Evolutionary conservation across 768 basidiomycete genomes (phyloP), one percentile per base, ranked within the genome.

Genomic region (Amanita rubescens): DNA sequence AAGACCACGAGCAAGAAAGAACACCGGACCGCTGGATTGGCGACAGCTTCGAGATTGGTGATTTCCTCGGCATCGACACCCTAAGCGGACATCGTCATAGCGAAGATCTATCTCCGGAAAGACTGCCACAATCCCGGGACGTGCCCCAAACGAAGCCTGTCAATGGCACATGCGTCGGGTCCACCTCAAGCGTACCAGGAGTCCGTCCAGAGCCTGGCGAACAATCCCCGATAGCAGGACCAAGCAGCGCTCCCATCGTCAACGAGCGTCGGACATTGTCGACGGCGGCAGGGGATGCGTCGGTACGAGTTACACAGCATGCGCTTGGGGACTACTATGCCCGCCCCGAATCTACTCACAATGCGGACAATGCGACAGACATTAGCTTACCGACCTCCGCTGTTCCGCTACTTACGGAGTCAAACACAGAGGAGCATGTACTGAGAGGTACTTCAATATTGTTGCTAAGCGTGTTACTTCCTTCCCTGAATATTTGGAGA

Each of bases 31-130:
- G 68, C 19, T 90, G 87, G 86, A 75, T 87, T 25, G 87, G 90
- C 24, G 74, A 74, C 20, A 87, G 82, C 55, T 92, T 92, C 57
- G 85, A 89, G 60, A 73, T 92, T 34, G 90, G 90, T 2, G 75
- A 75, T n/a, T 75, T 92, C 56, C 70, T 90, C 34, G 90, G 87
- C 10, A 75, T 90, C 48, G 77, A 81, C 56, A 69, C 86, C 30
- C 68, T 84, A 46, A 69, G 76, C 41, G 6, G 43, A 25, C 25
- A 24, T 25, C 22, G 24, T 27, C 49, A 11, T 32, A 30, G 9
- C 12, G 45, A 17, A 70, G 70, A 42, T 62, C 63, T 35, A 61
- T 8, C 48, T 45, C n/a, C 52, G 51, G 27, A 35, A 42, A 15
- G 38, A 55, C 60, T 5, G 53, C 53, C 12, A 10, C 42, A 30